Evolutionary conservation across 208 protist genomes (phyloP).

Genomic region (Leptomonas pyrrhocoris): DNA sequence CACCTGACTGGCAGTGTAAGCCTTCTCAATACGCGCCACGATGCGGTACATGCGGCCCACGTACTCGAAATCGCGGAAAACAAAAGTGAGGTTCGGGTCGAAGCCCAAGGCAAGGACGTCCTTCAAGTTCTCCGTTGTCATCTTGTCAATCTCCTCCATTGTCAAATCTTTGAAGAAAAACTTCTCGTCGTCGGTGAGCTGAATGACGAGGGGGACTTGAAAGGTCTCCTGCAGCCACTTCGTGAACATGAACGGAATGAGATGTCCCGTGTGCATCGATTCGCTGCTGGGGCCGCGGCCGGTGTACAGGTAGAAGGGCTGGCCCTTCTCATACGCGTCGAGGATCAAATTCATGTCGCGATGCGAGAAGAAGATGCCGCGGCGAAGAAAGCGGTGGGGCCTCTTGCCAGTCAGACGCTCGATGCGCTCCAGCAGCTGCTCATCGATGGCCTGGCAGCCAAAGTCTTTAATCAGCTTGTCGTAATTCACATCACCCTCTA

Average conservation of each 20-base stretch:
- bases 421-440: constrained; percentile 83
- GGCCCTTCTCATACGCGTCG: constrained; percentile 95
- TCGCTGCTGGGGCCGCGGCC: constrained; percentile 98
- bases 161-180: constrained; percentile 98
- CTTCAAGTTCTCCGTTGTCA: constrained; percentile 97
- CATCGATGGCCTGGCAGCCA: constrained; percentile 86
- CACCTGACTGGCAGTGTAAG: constrained; percentile 95
- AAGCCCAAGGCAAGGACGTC: constrained; percentile 99
- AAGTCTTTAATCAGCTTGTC: constrained; percentile 94
- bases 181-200: constrained; percentile 99
- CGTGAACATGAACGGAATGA: constrained; percentile 99
- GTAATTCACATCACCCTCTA: constrained; percentile 94
- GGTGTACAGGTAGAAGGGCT: constrained; percentile 99
- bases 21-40: constrained; percentile 95
- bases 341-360: constrained; percentile 97
- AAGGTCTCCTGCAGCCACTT: constrained; percentile 99
- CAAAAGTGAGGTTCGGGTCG: constrained; percentile 98
- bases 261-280: constrained; percentile 99
- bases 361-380: constrained; percentile 99
- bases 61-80: constrained; percentile 99
- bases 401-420: constrained; percentile 86
- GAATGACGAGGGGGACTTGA: constrained; percentile 98
- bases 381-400: constrained; percentile 90
- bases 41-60: constrained; percentile 96
- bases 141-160: constrained; percentile 93